Conservation (phyloP, 495 filamentous ascomycete species). For the Baudoinia panamericana region DNA sequence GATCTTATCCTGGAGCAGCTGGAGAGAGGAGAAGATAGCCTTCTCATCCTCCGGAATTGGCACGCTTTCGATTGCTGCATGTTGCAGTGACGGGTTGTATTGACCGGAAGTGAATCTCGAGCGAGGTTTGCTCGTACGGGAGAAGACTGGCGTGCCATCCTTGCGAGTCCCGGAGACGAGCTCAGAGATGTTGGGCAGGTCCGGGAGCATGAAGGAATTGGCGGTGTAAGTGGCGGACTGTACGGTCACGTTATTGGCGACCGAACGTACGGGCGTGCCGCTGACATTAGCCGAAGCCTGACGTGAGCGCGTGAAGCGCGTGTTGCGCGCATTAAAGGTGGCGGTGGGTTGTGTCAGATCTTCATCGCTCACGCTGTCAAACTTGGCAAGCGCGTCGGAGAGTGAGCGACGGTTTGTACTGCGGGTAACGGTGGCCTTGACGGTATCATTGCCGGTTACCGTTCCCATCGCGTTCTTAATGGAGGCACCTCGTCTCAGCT, state of each 20-base stretch:
- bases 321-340: conserved; percentile 23
- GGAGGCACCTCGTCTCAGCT: conserved; percentile 23
- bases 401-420: conserved; percentile 9
- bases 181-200: conserved; percentile 58
- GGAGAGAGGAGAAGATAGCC: conserved; percentile 52
- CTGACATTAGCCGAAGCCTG: conserved; percentile 30
- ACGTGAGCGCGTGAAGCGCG: conserved; percentile 44
- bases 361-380: conserved; percentile 1
- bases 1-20: conserved; percentile 54
- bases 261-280: conserved; percentile 13
- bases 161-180: conserved; percentile 55
- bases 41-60: conserved; percentile 57
- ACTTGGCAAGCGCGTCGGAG: conserved; percentile 3
- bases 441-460: conserved; percentile 15
- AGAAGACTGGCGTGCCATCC: conserved; percentile 52
- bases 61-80: conserved; percentile 44
- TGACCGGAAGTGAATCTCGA: conserved; percentile 44
- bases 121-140: conserved; percentile 35
- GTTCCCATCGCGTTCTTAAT: too few species aligned
- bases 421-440: neutral
- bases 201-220: conserved; percentile 53
- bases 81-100: conserved; percentile 10
- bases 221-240: conserved; percentile 35
- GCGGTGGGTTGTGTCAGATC: conserved; percentile 1
- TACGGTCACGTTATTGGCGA: conserved; percentile 18